These are phyloP conservation scores for Trifolium fragiferum DNA, from an alignment of 306 rosid species.

Conservation along the genomic window DNA sequence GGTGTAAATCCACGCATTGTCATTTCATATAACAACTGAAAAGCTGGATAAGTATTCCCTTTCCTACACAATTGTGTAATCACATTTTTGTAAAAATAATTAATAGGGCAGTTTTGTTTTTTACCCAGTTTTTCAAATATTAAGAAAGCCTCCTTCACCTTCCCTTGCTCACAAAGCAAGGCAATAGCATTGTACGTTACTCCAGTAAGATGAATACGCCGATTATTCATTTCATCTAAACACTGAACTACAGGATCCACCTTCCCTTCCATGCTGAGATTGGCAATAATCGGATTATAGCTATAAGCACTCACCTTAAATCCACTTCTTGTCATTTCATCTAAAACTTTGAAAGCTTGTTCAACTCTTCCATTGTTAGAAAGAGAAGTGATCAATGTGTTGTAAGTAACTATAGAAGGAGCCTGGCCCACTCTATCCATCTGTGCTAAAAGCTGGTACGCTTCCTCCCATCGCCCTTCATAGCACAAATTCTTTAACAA, in stretches of 20 bases:
- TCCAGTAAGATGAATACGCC: constrained; percentile 66
- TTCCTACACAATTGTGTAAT: constrained; percentile 76
- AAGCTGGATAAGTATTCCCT: constrained; percentile 89
- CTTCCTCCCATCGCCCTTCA: constrained; percentile 89
- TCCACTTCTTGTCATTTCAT: constrained; percentile 68
- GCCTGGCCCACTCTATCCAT: too few species aligned
- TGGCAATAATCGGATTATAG: constrained; percentile 77
- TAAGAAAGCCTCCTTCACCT: constrained; percentile 73
- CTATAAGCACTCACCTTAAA: constrained; percentile 73
- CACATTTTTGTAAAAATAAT: constrained; percentile 63
- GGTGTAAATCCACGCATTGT: constrained; percentile 74
- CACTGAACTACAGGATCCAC: constrained; percentile 70
- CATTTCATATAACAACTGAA: constrained; percentile 87
- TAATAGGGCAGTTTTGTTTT: constrained; percentile 57
- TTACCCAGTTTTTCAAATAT: constrained; percentile 69
- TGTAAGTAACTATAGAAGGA: too few species aligned
- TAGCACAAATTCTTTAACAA: constrained; percentile 72
- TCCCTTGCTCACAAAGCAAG: constrained; percentile 70
- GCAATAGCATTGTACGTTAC: constrained; percentile 86
- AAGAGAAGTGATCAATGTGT: constrained; percentile 80
- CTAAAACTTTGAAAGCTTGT: constrained; percentile 80
- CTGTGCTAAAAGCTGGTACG: constrained; percentile 70
- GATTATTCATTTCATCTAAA: constrained; percentile 68
- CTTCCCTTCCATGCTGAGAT: constrained; percentile 75
- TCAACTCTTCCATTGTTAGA: constrained; percentile 69